phyloP scores from a whole-genome alignment of 805 yeast species.

The Yarrowia divulgata region DNA sequence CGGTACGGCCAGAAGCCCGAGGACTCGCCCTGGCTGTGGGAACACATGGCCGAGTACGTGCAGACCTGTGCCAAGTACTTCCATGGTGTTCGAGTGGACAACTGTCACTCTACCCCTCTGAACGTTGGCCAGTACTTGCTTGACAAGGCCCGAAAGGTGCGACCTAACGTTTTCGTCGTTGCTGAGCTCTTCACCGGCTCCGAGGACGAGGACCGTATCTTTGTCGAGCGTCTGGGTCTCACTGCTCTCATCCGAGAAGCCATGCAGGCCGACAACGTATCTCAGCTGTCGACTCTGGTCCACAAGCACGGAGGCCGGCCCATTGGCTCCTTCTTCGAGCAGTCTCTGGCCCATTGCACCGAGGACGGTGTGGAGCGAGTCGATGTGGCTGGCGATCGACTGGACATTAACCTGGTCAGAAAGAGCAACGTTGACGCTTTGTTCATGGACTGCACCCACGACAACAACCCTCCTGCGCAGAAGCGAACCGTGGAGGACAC shows the following conservation, averaged over 20 bases:
- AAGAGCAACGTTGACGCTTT: conserved; percentile 88
- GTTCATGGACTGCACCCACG: conserved; percentile 98
- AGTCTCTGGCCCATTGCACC: conserved; percentile 58
- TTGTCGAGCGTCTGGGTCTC: conserved; percentile 89
- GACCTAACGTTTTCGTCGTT: conserved; percentile 88
- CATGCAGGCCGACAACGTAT: conserved; percentile 93
- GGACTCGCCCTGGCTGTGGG: conserved; percentile 92
- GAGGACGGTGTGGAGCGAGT: conserved; percentile 39
- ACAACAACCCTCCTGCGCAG: conserved; percentile 87
- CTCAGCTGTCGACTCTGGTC: conserved; percentile 82
- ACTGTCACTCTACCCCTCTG: conserved; percentile 94
- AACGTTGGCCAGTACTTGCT: conserved; percentile 91
- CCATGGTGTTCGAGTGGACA: conserved; percentile 90
- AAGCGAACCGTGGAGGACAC: conserved; percentile 95
- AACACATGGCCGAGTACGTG: conserved; percentile 81
- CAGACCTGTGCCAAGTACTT: conserved; percentile 74
- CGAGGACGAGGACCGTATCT: conserved; percentile 85
- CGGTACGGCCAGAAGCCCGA: conserved; percentile 79
- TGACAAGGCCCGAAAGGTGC: conserved; percentile 83
- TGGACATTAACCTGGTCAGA: conserved; percentile 54
- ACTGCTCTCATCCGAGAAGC: conserved; percentile 93
- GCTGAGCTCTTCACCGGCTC: conserved; percentile 95
- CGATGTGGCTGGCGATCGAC: conserved; percentile 27
- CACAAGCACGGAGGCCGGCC: conserved; percentile 96
- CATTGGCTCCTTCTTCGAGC: conserved; percentile 85